Evolutionary conservation across 176 grass and related monocot genomes (phyloP).

Genomic region (Bonia amplexicaulis): DNA sequence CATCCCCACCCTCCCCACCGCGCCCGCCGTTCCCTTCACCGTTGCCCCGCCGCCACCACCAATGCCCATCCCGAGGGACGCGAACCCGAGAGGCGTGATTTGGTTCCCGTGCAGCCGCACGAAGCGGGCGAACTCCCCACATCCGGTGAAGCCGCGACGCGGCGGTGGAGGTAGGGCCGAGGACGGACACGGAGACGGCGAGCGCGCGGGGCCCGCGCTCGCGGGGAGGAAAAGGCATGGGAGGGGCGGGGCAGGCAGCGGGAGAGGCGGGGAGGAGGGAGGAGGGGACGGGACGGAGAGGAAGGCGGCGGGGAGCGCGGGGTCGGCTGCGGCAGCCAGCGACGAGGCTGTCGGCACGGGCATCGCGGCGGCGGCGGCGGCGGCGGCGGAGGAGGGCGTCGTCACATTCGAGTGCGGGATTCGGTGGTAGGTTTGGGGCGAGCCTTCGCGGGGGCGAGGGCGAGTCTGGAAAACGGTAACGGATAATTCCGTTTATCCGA

Average conservation of each 20-base stretch:
- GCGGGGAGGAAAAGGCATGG: slow-evolving; percentile 43
- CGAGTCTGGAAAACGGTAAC: no score
- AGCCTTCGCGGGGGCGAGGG: no score
- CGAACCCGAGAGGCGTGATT: slow-evolving; percentile 63
- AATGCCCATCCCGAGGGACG: slow-evolving; percentile 37
- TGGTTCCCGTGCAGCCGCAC: slow-evolving; percentile 64
- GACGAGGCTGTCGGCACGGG: slow-evolving; percentile 20
- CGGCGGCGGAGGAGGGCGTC: not conserved
- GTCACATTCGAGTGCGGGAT: slow-evolving; percentile 6
- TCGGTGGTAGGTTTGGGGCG: not conserved
- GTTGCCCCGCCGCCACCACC: not conserved
- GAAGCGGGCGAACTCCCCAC: slow-evolving; percentile 65
- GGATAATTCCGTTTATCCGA: no score
- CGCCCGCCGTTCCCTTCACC: not conserved
- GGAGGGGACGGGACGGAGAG: slow-evolving; percentile 35
- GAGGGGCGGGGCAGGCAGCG: not conserved
- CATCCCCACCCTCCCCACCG: slow-evolving; percentile 6
- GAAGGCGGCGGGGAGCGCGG: slow-evolving; percentile 40
- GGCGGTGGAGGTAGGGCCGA: slow-evolving; percentile 9
- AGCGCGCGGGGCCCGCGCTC: slow-evolving; percentile 30
- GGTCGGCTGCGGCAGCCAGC: slow-evolving; percentile 24
- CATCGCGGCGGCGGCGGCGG: slow-evolving; percentile 37
- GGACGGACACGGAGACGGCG: slow-evolving; percentile 4
- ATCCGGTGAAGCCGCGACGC: slow-evolving; percentile 37
- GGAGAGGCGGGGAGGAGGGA: slow-evolving; percentile 38